Percentiles rank a stretch among this genome's conserved stretches.
Conservation (phyloP, 1,139 yeast genomes). For the Hansenula anomala region DNA sequence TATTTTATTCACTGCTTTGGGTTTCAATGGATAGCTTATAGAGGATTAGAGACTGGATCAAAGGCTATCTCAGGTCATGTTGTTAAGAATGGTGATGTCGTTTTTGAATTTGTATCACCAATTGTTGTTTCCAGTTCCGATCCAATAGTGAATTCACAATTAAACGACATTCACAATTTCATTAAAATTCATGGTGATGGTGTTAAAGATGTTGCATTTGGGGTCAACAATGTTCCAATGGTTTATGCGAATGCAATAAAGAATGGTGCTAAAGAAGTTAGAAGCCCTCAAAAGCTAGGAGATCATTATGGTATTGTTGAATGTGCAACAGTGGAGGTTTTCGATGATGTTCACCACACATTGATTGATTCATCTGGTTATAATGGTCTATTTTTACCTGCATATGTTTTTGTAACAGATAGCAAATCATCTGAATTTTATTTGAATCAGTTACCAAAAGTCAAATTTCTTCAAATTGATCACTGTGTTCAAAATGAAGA, state of each 20-base stretch:
- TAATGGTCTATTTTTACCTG: conserved; percentile 55
- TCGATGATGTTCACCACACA: conserved; percentile 68
- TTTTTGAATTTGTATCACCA: conserved; percentile 47
- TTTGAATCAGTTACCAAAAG: conserved; percentile 35
- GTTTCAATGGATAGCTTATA: conserved; percentile 55
- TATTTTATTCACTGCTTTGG: conserved; percentile 56
- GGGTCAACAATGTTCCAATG: no score
- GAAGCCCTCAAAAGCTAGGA: conserved; percentile 32
- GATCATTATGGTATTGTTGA: conserved; percentile 51
- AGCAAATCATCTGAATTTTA: conserved; percentile 16
- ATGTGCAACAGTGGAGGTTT: conserved; percentile 52
- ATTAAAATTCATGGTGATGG: conserved; percentile 69
- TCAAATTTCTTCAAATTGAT: conserved; percentile 46
- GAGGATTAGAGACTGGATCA: conserved; percentile 66
- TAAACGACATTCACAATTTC: conserved; percentile 41
- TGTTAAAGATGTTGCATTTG: conserved; percentile 70
- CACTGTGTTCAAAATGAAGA: conserved; percentile 79
- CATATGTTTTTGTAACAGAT: conserved; percentile 28
- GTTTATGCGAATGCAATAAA: conserved; percentile 42
- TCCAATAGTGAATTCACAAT: conserved; percentile 16
- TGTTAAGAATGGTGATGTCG: conserved; percentile 50
- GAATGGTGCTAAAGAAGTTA: conserved; percentile 53
- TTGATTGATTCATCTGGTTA: conserved; percentile 43
- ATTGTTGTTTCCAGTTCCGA: conserved; percentile 19
- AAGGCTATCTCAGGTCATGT: conserved; percentile 55